Base-by-base conservation (phyloP, 2,329 filamentous ascomycete species). In the Conoideocrella luteorostrata region DNA sequence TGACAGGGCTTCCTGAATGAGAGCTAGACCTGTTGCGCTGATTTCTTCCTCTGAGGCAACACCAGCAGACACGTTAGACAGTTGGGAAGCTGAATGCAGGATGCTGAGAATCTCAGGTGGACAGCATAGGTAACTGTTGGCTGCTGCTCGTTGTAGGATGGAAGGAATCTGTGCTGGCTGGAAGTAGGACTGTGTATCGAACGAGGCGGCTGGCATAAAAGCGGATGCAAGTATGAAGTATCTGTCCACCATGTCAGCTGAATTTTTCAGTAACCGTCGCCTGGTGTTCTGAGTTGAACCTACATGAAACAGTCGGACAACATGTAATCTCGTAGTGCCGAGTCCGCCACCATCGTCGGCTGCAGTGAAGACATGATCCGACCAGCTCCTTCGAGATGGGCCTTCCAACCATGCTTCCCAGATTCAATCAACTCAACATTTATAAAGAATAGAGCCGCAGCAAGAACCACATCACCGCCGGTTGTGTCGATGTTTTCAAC, bases 401-500 rank as follows among this genome's bases (percentile, higher is more conserved):
- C 63, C 37, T 64, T 67, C 70, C 70, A 74, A 11, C 66, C 67
- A 29, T 70, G 63, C 50, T 65, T 69, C 2, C 70, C 69, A 12
- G 68, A 70, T 55, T 74, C 70, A 40, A 74, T 70, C 38, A 74
- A 58, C 56, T 75, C 68, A 39, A 74, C 60, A 47, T 74, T 71
- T 57, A 75, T 62, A 50, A 74, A 68, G 53, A 74, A 73, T 15
- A 73, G 58, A 3, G 70, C 67, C 0, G 71, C 67, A 1, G 71
- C 67, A 3, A 74, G 59, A 3, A 72, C 57, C 9, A 69, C 62
- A 35, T 70, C 67, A 12, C 60, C 60, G 12, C 62, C 63, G 2
- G 61, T 58, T 3, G 60, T 56, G 9, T 63, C 58, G 9, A 69
- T 57, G 15, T 64, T 54, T 40, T 64, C 58, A 18, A 74, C 47